Conservation (phyloP, 140 eudicot species). For the Artemisia princeps region DNA sequence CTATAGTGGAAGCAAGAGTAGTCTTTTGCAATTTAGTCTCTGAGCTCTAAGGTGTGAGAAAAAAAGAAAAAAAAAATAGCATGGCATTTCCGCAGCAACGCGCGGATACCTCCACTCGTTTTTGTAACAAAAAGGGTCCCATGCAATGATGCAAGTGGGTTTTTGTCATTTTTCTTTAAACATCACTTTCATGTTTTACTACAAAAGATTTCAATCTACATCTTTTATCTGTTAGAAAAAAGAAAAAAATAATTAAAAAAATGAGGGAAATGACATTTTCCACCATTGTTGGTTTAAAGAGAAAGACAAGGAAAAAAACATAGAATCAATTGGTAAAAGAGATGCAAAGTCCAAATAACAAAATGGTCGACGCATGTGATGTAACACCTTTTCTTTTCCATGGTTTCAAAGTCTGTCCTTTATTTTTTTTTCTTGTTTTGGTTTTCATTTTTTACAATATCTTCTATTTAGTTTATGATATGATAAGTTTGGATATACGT, state of each 20-base stretch:
- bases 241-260: neutral
- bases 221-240: neutral
- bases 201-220: neutral
- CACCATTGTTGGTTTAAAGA: constrained; percentile 13
- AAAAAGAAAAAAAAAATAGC: no score
- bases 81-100: no score
- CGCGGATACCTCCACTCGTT: no score
- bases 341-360: constrained; percentile 22
- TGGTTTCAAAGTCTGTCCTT: neutral
- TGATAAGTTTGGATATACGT: no score
- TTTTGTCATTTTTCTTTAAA: constrained; percentile 8
- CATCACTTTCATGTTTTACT: constrained; percentile 17
- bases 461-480: neutral
- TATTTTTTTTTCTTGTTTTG: neutral
- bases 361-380: constrained; percentile 25
- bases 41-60: no score
- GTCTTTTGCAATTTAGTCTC: no score
- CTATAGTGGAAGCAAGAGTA: no score
- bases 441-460: constrained; percentile 14
- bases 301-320: constrained; percentile 25
- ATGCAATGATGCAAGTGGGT: neutral
- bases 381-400: constrained; percentile 19
- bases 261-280: neutral
- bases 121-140: neutral
- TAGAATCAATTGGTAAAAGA: constrained; percentile 28